Evolutionary conservation across 768 basidiomycete genomes (phyloP), one percentile per base, ranked within the genome.

Genomic region (Tulasnella sp.): DNA sequence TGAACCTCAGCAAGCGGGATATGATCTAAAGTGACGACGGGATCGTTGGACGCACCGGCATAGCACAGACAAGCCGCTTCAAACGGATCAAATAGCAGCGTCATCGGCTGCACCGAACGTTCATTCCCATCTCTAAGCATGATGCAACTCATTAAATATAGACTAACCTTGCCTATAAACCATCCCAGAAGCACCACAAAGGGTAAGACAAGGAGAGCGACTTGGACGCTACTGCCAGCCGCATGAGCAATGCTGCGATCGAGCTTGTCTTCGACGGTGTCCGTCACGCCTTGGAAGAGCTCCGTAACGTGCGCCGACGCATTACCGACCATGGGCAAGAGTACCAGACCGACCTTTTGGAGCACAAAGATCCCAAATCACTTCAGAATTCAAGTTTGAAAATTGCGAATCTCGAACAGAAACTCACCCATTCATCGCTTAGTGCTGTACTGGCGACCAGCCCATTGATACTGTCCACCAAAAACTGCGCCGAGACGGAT

Each of bases 301-400:
- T 38, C 34, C 34, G 34, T 7, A 38, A 84, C 84, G 67, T 93
- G 92, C 67, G 96, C 92, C 57, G 87, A 89, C 4, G 89, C 86
- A 67, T 91, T 92, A n/a, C 89, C 89, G 15, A 92, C 92, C 34
- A 96, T 91, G 4, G 94, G 94, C 8, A 98, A 77, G 15, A 98
- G 74, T 64, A 98, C 89, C 34, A 96, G 71, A 10, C 88, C 92
- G 62, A 96, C 84, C 59, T 60, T 24, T 4, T 12, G 34, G 57
- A 19, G 25, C 10, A 59, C 15, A 21, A n/a, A 17, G 29, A 38
- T 7, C 34, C 34, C 34, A 5, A 15, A 38, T 5, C 34, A 38
- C 7, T 38, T 5, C 5, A 38, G 15, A 38, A 38, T 38, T 7
- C 5, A 38, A 38, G 15, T 38, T 38, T 7, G 15, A 38, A 38